phyloP scores from a whole-genome alignment of 202 grass and related monocot species.

The Carex arenaria region DNA sequence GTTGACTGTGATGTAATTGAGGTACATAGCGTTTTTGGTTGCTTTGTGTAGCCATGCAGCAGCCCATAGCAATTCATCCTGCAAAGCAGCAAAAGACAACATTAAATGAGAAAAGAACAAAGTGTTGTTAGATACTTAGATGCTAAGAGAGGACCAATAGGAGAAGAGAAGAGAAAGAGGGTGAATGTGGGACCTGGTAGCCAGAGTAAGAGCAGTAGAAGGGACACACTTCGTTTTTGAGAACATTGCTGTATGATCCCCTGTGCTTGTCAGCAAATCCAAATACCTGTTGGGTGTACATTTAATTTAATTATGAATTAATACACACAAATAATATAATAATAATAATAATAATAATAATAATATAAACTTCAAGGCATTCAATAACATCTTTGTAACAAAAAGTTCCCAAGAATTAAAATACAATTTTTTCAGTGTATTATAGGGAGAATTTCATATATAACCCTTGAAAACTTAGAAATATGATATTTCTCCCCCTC shows the following conservation, averaged over 20 bases:
- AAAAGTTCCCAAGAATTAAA: too few relatives aligned
- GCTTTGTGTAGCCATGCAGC: slow-evolving; percentile 85
- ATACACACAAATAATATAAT: too few relatives aligned
- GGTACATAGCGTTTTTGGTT: slow-evolving; percentile 44
- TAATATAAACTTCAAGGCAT: too few relatives aligned
- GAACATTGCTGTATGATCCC: slow-evolving; percentile 61
- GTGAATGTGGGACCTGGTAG: slow-evolving; percentile 40
- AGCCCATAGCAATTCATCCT: slow-evolving; percentile 85
- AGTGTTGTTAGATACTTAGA: background rate
- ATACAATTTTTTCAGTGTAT: too few relatives aligned
- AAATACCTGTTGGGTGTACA: slow-evolving; percentile 47
- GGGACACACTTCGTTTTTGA: slow-evolving; percentile 58
- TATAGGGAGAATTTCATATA: too few relatives aligned
- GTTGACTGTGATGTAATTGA: slow-evolving; percentile 61
- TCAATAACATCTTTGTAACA: too few relatives aligned
- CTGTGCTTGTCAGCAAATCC: slow-evolving; percentile 86
- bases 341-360: too few relatives aligned
- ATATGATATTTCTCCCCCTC: too few relatives aligned
- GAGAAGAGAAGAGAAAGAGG: background rate
- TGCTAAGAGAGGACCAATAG: background rate
- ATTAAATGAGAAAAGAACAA: background rate
- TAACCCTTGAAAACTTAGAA: too few relatives aligned
- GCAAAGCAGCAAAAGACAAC: background rate
- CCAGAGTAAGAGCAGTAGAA: slow-evolving; percentile 96
- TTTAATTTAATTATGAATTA: background rate